These are phyloP conservation scores for Plectranthus barbatus DNA, from an alignment of 257 asterid species.

Conservation along the genomic window DNA sequence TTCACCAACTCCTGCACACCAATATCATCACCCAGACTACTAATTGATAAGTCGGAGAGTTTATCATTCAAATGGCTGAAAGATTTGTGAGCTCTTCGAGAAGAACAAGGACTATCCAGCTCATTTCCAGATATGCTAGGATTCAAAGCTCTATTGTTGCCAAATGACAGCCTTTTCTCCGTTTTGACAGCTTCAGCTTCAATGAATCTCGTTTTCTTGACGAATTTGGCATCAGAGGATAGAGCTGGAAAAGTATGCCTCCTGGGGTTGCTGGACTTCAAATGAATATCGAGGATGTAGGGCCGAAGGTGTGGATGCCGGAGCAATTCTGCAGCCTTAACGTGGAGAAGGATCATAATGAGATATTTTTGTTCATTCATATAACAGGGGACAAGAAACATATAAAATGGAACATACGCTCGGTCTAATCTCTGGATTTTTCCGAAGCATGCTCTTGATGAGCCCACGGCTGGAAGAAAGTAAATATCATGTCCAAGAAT, in stretches of 20 bases:
- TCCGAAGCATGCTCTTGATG: constrained; percentile 89
- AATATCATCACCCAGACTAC: constrained; percentile 35
- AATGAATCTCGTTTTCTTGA: constrained; percentile 44
- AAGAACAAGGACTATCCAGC: constrained; percentile 41
- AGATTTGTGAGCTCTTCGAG: constrained; percentile 38
- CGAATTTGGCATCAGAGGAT: constrained; percentile 23
- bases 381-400: not conserved
- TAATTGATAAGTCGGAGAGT: constrained; percentile 37
- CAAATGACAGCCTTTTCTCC: constrained; percentile 59
- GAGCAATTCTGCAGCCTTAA: constrained; percentile 89
- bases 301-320: constrained; percentile 81
- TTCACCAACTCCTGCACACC: constrained; percentile 26
- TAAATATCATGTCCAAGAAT: not conserved
- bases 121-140: constrained; percentile 89
- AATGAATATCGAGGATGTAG: constrained; percentile 48
- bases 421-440: constrained; percentile 85
- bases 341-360: not conserved
- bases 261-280: constrained; percentile 48
- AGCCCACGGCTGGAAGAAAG: constrained; percentile 68
- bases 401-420: constrained; percentile 47
- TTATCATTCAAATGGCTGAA: constrained; percentile 33
- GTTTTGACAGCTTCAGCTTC: constrained; percentile 38
- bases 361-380: not conserved
- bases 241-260: constrained; percentile 44
- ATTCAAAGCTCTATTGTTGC: constrained; percentile 83